Evolutionary conservation across 2,329 filamentous ascomycete species (phyloP), one percentile per base, ranked within the genome.

Genomic region (Trichoderma atroviride): DNA sequence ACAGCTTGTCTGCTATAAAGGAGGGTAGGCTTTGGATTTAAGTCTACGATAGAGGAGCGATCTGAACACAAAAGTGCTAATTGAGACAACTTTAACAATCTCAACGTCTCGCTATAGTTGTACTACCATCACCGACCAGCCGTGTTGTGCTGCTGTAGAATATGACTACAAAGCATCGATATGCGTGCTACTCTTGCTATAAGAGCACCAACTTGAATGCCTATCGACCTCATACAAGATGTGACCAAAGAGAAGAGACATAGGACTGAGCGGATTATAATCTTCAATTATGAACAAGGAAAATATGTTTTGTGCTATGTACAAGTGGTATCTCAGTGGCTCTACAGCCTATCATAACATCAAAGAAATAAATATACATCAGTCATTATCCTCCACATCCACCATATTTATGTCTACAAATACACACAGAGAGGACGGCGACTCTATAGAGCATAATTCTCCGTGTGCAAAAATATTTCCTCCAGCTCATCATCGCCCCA

Each of bases 391-490:
- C 63, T 43, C 50, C 50, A 22, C 50, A 19, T 33, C 19, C 22
- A 27, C 22, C 67, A 5, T 52, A 40, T 29, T 63, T 13, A 65
- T 35, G 53, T 65, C 24, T 70, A 70, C 57, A 66, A 63, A 43
- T 53, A 57, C 47, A 67, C 14, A 53, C 24, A 33, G 27, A 37
- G 27, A 27, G 19, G 7, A 31, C 0, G 6, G 35, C 22, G n/a
- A 29, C 29, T 37, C 50, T 74, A 97, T 71, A 97, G 84, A 63
- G 94, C 92, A 82, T 97, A 97, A 79, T 97, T 97, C 84, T 98
- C 95, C 4, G 94, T 92, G 82, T 97, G 95, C 78, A 97, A 80
- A 79, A 94, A 97, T 67, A 98, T 92, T 85, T 97, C 95, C 77
- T 97, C 94, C 58, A 91, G 87, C 74, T 87, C 86, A 40, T 90